These are phyloP conservation scores for Tulasnella calospora DNA, from an alignment of 768 basidiomycete genomes.

Conservation along the genomic window DNA sequence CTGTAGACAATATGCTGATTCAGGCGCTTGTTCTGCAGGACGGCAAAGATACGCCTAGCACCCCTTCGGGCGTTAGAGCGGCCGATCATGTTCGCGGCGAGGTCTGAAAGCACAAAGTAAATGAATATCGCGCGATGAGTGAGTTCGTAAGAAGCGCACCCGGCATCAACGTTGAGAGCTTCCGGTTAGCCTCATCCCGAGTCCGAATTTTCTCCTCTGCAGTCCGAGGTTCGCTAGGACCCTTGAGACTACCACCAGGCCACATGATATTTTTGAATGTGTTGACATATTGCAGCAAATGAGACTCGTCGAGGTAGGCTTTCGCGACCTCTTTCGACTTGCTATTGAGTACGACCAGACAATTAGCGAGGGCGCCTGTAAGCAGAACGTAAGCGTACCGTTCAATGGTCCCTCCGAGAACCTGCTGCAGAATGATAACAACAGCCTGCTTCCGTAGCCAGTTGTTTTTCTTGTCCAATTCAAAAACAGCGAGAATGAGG, in stretches of 20 bases:
- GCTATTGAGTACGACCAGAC: constrained; percentile 41
- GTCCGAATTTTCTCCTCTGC: constrained; percentile 74
- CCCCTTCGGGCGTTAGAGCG: constrained; percentile 90
- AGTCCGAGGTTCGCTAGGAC: constrained; percentile 60
- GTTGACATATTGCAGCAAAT: constrained; percentile 60
- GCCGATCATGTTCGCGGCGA: constrained; percentile 98
- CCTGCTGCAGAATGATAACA: constrained; percentile 92
- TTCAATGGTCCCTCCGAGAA: constrained; percentile 93
- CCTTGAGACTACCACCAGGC: constrained; percentile 74
- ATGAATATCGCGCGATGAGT: neutral
- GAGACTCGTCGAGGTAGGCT: constrained; percentile 59
- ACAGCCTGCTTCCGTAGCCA: constrained; percentile 95
- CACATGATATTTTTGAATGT: constrained; percentile 72
- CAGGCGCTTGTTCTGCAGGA: constrained; percentile 87
- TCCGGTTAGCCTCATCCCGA: constrained; percentile 81
- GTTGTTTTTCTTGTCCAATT: constrained; percentile 91
- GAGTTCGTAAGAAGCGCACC: constrained; percentile 45
- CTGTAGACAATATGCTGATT: constrained; percentile 91
- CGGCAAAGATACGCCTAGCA: constrained; percentile 86
- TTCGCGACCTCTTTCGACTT: constrained; percentile 81
- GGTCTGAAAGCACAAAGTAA: constrained; percentile 47
- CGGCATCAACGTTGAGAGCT: constrained; percentile 85
- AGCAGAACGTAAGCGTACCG: constrained; percentile 48
- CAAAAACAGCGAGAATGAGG: constrained; percentile 85
- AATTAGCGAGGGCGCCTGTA: neutral